phyloP scores from a whole-genome alignment of 2,329 filamentous ascomycete genomes.

The Capronia americana region DNA sequence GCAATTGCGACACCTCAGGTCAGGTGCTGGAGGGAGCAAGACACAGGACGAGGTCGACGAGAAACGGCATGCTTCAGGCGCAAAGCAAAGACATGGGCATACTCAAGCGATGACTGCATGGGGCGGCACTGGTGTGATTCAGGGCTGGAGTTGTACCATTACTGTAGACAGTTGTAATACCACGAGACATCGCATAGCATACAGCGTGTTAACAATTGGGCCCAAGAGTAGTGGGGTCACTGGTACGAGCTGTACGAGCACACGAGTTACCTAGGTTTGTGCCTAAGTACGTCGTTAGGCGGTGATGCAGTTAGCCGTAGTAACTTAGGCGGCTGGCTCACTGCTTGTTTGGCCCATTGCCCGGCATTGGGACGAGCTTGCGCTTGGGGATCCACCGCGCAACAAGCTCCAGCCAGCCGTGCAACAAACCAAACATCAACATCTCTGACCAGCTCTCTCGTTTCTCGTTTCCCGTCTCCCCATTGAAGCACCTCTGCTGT shows the following conservation, averaged over 20 bases:
- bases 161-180: conserved; percentile 17
- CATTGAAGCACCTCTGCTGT: neutral
- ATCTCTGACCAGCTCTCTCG: conserved; percentile 10
- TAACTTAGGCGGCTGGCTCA: neutral
- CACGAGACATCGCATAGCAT: neutral
- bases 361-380: conserved; percentile 3
- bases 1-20: neutral
- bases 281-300: too few species aligned
- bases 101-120: conserved; percentile 4
- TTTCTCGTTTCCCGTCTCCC: neutral
- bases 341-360: neutral
- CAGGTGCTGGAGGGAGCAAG: neutral
- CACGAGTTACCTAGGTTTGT: too few species aligned
- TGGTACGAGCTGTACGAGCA: neutral
- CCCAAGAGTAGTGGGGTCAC: too few species aligned
- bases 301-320: neutral
- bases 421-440: conserved; percentile 12
- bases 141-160: conserved; percentile 16
- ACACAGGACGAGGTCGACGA: neutral
- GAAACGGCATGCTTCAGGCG: neutral
- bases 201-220: neutral
- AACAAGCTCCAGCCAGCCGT: conserved; percentile 9
- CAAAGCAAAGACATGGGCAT: neutral
- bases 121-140: neutral
- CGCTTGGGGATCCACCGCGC: conserved; percentile 5